These are phyloP conservation scores for Salix udensis DNA, from an alignment of 345 rosid genomes.

Conservation along the genomic window DNA sequence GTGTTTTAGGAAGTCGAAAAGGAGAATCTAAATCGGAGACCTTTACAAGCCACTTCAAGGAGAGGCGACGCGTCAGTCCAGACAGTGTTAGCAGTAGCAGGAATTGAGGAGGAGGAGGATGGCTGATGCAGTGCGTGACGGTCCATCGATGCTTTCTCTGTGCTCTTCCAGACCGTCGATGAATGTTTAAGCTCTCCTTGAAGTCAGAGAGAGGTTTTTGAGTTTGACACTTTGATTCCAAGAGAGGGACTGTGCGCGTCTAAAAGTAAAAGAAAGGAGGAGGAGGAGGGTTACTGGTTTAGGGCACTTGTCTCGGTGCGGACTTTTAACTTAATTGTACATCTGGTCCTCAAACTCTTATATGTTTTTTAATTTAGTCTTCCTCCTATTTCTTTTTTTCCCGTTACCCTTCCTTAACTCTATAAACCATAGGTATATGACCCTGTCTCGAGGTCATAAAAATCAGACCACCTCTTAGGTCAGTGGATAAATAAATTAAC, in stretches of 20 bases:
- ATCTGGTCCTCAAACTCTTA: too few species aligned
- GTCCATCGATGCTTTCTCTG: slow-evolving; percentile 23
- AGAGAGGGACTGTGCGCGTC: background rate
- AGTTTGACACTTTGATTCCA: background rate
- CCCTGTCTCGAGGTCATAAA: too few species aligned
- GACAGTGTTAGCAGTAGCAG: slow-evolving; percentile 55
- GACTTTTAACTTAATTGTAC: background rate
- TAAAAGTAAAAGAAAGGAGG: background rate
- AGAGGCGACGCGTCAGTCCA: slow-evolving; percentile 84
- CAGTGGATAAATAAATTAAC: too few species aligned
- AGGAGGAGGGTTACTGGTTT: background rate
- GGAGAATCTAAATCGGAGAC: slow-evolving; percentile 22
- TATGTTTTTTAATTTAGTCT: too few species aligned
- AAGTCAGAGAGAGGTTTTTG: background rate
- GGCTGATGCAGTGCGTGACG: slow-evolving; percentile 22
- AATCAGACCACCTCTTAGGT: too few species aligned
- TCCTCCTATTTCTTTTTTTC: too few species aligned
- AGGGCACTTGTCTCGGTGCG: background rate
- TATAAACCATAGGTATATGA: too few species aligned
- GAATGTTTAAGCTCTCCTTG: background rate
- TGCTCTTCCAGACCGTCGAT: slow-evolving; percentile 19
- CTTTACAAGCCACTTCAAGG: slow-evolving; percentile 61
- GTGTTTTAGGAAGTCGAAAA: background rate
- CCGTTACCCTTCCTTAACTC: too few species aligned
- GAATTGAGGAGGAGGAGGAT: slow-evolving; percentile 25